Conservation (phyloP, 768 basidiomycete species). For the Mycena albidolilacea region DNA sequence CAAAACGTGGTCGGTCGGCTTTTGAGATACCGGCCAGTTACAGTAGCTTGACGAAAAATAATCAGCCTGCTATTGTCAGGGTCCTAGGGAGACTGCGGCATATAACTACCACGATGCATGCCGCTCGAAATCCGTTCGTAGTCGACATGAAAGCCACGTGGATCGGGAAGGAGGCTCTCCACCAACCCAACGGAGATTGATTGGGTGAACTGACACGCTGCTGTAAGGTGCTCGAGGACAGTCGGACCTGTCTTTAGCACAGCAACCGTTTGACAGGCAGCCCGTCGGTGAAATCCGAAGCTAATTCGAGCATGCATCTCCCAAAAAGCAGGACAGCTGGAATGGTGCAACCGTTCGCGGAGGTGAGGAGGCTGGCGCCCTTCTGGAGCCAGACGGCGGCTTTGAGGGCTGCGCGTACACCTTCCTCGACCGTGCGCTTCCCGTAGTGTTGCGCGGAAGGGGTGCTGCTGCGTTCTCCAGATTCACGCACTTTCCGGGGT, state of each 20-base stretch:
- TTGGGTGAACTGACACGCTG: conserved; percentile 1
- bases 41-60: too few species aligned
- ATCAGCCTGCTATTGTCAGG: too few species aligned
- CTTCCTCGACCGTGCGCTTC: neutral
- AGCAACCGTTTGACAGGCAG: neutral
- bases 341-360: conserved; percentile 9
- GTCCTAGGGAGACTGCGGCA: too few species aligned
- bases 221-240: conserved; percentile 12
- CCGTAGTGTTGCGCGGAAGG: neutral
- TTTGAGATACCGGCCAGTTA: too few species aligned
- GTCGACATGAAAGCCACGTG: neutral
- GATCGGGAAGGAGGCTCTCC: conserved; percentile 7
- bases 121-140: neutral
- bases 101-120: neutral
- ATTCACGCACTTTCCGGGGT: neutral
- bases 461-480: conserved; percentile 13
- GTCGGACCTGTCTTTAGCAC: neutral
- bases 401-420: neutral
- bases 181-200: conserved; percentile 12
- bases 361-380: conserved; percentile 11
- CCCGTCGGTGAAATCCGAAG: neutral
- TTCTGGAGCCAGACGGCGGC: conserved; percentile 3
- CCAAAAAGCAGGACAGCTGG: conserved; percentile 15
- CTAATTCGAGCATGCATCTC: neutral
- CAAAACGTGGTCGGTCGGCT: too few species aligned